These are phyloP conservation scores for Phanerochaete carnosa DNA, from an alignment of 768 basidiomycete genomes.

Conservation along the genomic window DNA sequence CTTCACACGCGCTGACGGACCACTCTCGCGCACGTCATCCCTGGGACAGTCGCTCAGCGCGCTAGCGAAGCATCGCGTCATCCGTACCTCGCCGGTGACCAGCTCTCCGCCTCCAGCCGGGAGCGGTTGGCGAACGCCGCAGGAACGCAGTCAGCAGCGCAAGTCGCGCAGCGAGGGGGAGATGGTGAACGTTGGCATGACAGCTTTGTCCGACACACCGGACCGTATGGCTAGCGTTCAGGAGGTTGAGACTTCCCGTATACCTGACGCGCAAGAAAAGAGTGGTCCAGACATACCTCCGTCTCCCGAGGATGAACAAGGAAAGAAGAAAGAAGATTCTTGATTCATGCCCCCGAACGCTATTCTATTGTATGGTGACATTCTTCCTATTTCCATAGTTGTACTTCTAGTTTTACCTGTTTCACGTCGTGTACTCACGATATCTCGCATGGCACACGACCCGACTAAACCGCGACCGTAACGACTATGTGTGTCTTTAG, in stretches of 20 bases:
- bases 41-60: slow-evolving; percentile 8
- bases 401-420: neutral
- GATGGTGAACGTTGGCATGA: neutral
- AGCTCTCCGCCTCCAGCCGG: neutral
- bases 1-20: neutral
- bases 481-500: too few species aligned
- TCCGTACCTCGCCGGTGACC: neutral
- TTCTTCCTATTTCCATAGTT: neutral
- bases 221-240: slow-evolving; percentile 1
- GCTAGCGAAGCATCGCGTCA: neutral
- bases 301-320: neutral
- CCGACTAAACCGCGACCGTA: neutral
- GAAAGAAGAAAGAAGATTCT: neutral
- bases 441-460: neutral
- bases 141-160: slow-evolving; percentile 6
- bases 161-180: neutral
- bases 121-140: neutral
- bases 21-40: slow-evolving; percentile 1
- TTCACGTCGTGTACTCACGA: neutral
- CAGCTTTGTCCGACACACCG: neutral
- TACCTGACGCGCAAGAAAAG: slow-evolving; percentile 11
- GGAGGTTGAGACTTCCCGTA: neutral
- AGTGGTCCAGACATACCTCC: slow-evolving; percentile 8
- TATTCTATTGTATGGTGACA: neutral
- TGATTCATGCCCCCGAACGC: neutral